Conservation (phyloP, 2,329 filamentous ascomycete genomes). For the Arthroderma sp. region DNA sequence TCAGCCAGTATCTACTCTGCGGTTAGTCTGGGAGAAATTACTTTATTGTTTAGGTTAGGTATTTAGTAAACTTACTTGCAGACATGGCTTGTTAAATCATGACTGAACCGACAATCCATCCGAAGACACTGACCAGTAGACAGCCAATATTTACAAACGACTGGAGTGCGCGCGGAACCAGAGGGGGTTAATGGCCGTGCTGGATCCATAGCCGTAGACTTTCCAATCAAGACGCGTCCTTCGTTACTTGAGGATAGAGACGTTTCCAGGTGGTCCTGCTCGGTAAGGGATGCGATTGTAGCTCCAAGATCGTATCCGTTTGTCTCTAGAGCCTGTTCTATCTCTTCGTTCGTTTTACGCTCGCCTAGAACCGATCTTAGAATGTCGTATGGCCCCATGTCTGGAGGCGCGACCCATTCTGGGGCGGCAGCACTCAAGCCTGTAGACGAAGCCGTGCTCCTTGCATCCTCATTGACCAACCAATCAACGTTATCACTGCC, state of each 20-base stretch:
- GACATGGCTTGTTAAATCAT: slow-evolving; percentile 87
- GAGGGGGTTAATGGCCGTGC: slow-evolving; percentile 64
- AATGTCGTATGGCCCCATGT: slow-evolving; percentile 98
- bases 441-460: slow-evolving; percentile 67
- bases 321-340: slow-evolving; percentile 75
- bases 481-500: slow-evolving; percentile 93
- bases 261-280: slow-evolving; percentile 47
- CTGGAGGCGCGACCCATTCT: slow-evolving; percentile 65
- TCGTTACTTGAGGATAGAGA: slow-evolving; percentile 45
- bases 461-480: slow-evolving; percentile 80
- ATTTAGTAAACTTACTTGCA: slow-evolving; percentile 70
- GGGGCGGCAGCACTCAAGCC: slow-evolving; percentile 68
- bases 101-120: slow-evolving; percentile 92
- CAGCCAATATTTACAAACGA: slow-evolving; percentile 95
- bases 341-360: slow-evolving; percentile 81
- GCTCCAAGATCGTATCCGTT: slow-evolving; percentile 91
- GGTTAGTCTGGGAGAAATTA: slow-evolving; percentile 23
- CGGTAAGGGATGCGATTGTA: slow-evolving; percentile 81
- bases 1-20: slow-evolving; percentile 70
- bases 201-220: slow-evolving; percentile 67
- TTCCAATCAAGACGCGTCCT: slow-evolving; percentile 64
- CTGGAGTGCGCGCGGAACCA: slow-evolving; percentile 64
- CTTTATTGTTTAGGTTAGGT: slow-evolving; percentile 12
- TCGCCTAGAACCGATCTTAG: slow-evolving; percentile 86
- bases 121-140: slow-evolving; percentile 90